Evolutionary conservation across 1,284 basidiomycete genomes (phyloP).

Genomic region (Ceratobasidium papillatum): DNA sequence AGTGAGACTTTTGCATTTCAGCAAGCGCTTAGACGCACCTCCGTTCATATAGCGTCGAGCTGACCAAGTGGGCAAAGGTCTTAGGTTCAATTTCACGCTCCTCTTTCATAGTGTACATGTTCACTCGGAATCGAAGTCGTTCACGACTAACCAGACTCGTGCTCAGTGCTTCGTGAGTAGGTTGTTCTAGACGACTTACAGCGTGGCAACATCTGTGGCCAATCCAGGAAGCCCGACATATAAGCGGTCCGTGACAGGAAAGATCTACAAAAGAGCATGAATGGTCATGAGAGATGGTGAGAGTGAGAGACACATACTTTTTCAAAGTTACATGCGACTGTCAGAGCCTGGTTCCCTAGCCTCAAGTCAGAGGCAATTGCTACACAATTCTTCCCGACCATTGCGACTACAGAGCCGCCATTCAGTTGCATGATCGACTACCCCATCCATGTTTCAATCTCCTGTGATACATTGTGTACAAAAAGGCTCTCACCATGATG

Average conservation of each 20-base stretch:
- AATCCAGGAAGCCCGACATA: slow-evolving; percentile 94
- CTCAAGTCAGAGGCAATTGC: slow-evolving; percentile 97
- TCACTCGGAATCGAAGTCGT: slow-evolving; percentile 90
- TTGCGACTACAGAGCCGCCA: slow-evolving; percentile 98
- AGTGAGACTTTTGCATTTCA: neutral
- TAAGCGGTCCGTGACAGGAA: slow-evolving; percentile 92
- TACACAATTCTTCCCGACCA: slow-evolving; percentile 99
- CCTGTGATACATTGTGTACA: neutral
- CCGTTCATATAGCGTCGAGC: slow-evolving; percentile 96
- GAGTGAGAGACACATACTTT: slow-evolving; percentile 65
- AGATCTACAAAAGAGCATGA: slow-evolving; percentile 67
- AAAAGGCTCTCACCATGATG: slow-evolving; percentile 42
- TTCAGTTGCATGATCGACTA: slow-evolving; percentile 89
- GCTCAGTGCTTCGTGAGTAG: slow-evolving; percentile 33
- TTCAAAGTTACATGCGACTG: slow-evolving; percentile 92
- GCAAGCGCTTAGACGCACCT: slow-evolving; percentile 56
- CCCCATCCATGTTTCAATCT: neutral
- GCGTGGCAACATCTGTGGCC: slow-evolving; percentile 90
- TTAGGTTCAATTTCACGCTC: slow-evolving; percentile 96
- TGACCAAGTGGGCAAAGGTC: slow-evolving; percentile 95
- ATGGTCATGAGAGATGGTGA: neutral
- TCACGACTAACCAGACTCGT: slow-evolving; percentile 68
- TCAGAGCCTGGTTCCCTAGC: slow-evolving; percentile 88
- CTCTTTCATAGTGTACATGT: slow-evolving; percentile 99
- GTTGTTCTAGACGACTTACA: slow-evolving; percentile 62